These are phyloP conservation scores for Trametes cubensis DNA, from an alignment of 768 basidiomycete genomes.

Conservation along the genomic window DNA sequence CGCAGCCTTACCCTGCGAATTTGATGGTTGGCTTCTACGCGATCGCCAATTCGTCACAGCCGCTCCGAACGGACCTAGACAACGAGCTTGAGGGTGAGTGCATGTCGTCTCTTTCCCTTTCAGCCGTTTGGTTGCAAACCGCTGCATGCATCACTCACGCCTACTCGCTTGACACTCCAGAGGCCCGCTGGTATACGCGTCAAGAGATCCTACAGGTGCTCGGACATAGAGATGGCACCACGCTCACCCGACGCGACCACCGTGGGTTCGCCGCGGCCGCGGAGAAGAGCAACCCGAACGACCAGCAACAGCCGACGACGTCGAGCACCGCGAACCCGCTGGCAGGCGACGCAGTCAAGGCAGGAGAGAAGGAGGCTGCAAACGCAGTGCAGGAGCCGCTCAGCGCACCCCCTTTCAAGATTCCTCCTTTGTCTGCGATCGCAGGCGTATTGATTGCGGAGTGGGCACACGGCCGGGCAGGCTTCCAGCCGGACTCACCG, in stretches of 20 bases:
- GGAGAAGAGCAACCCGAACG: slow-evolving; percentile 20
- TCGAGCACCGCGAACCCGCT: slow-evolving; percentile 26
- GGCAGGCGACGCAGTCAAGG: slow-evolving; percentile 34
- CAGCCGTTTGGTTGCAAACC: not conserved
- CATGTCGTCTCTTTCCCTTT: not conserved
- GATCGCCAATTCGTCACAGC: slow-evolving; percentile 68
- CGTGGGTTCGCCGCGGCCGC: slow-evolving; percentile 46
- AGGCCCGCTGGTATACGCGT: slow-evolving; percentile 88
- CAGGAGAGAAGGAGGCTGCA: slow-evolving; percentile 24
- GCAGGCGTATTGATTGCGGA: slow-evolving; percentile 84
- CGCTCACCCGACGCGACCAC: slow-evolving; percentile 50
- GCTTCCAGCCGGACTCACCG: slow-evolving; percentile 21
- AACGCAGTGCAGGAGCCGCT: slow-evolving; percentile 28
- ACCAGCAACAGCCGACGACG: slow-evolving; percentile 1
- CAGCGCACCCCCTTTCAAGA: slow-evolving; percentile 49
- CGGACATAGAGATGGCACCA: slow-evolving; percentile 53
- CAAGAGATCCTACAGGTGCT: slow-evolving; percentile 70
- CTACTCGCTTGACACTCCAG: slow-evolving; percentile 40
- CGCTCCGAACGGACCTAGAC: slow-evolving; percentile 84
- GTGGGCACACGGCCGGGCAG: slow-evolving; percentile 70
- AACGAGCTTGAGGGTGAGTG: slow-evolving; percentile 88
- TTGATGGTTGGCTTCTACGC: slow-evolving; percentile 92
- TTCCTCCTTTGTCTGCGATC: slow-evolving; percentile 79
- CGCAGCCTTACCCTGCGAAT: slow-evolving; percentile 86
- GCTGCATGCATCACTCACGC: not conserved